Percentiles rank a stretch among this genome's conserved stretches.
Evolutionary conservation across 768 basidiomycete species (phyloP).

Genomic region (Coprinopsis cinerea): DNA sequence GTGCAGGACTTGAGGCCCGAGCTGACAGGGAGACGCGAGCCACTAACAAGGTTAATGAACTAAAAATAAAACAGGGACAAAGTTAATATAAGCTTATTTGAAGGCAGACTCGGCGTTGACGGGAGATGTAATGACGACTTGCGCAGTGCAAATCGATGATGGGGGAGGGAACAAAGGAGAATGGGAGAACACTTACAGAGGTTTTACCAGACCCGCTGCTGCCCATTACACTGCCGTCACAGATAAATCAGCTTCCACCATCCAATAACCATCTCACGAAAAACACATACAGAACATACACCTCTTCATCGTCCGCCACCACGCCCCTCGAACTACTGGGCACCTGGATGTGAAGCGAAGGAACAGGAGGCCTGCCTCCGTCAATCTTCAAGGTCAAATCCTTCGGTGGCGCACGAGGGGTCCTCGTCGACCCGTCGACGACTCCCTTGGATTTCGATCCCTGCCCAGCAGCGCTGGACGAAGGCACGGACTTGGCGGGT

Average conservation of each 20-base stretch:
- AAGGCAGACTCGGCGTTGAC: too few species aligned
- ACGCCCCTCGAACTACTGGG: too few species aligned
- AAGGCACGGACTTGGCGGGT: not conserved
- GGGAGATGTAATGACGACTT: too few species aligned
- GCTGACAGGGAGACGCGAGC: constrained; percentile 9
- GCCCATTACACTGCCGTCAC: constrained; percentile 4
- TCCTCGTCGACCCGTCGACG: not conserved
- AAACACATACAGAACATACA: constrained; percentile 3
- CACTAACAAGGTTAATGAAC: constrained; percentile 22
- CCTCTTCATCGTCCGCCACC: constrained; percentile 3
- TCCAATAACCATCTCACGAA: not conserved
- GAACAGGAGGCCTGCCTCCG: not conserved
- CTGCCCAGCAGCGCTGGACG: not conserved
- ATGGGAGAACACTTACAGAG: constrained; percentile 5
- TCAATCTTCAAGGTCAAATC: not conserved
- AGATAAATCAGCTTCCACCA: not conserved
- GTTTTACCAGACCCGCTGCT: constrained; percentile 7
- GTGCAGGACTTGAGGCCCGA: constrained; percentile 9
- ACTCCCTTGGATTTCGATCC: not conserved
- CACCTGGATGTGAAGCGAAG: not conserved
- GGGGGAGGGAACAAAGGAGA: too few species aligned
- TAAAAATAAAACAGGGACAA: not conserved
- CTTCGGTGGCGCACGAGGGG: not conserved
- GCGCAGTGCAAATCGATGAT: too few species aligned
- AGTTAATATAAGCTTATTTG: not conserved